A percentile compares a stretch with the other conserved stretches of the same genome.
Conservation (phyloP, 352 stramenopile species). For the Hyaloperonospora brassicae region DNA sequence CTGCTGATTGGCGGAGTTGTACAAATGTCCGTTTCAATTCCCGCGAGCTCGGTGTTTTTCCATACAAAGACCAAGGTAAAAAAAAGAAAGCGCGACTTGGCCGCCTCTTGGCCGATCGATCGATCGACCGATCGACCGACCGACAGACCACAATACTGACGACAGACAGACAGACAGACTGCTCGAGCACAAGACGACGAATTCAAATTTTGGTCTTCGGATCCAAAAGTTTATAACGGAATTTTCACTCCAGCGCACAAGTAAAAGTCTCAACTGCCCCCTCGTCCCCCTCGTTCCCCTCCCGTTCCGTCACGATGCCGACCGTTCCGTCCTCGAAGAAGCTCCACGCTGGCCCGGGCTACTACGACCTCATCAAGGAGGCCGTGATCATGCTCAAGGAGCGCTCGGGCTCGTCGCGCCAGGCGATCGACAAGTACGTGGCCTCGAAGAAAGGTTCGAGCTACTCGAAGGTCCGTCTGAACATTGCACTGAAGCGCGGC, state of each 20-base stretch:
- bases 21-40: conserved; percentile 23
- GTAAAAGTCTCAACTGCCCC: conserved; percentile 2
- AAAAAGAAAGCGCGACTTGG: conserved; percentile 18
- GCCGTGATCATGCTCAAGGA: conserved; percentile 89
- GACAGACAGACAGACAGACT: conserved; percentile 9
- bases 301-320: conserved; percentile 26
- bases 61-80: conserved; percentile 14
- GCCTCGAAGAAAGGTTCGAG: conserved; percentile 73
- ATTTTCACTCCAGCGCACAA: conserved; percentile 31
- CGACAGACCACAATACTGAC: neutral
- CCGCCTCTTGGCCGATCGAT: conserved; percentile 7
- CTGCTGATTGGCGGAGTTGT: conserved; percentile 35
- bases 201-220: conserved; percentile 15
- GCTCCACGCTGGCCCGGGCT: conserved; percentile 50
- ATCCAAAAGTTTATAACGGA: conserved; percentile 26
- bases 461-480: conserved; percentile 76
- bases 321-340: conserved; percentile 54
- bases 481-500: conserved; percentile 87
- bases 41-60: conserved; percentile 5
- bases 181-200: too few species aligned
- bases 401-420: conserved; percentile 82
- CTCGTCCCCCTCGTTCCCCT: too few species aligned
- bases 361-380: conserved; percentile 91
- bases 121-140: too few species aligned
- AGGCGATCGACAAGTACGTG: conserved; percentile 93